Evolutionary conservation across 1,284 basidiomycete genomes (phyloP).

Genomic region (Microstroma glucosiphilum): DNA sequence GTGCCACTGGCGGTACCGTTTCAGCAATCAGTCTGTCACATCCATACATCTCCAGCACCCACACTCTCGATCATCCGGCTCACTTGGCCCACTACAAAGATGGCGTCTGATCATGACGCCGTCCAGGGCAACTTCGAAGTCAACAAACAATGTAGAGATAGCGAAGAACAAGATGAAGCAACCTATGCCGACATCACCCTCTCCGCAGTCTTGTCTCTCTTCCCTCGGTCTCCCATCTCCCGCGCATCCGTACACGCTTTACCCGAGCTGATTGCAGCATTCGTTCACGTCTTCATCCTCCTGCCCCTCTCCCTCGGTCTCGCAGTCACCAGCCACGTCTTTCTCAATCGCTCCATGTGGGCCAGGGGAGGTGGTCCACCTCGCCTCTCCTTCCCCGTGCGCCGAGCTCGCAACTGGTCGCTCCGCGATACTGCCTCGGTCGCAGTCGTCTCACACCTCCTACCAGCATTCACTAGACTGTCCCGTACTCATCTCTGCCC

Average conservation of each 20-base stretch:
- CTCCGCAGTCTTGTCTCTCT: neutral
- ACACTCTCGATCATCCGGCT: too few species aligned
- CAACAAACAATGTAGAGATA: too few species aligned
- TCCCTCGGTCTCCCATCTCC: neutral
- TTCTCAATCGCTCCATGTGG: conserved; percentile 1
- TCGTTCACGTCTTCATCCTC: neutral
- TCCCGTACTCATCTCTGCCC: conserved; percentile 4
- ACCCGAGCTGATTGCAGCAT: neutral
- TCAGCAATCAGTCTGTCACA: too few species aligned
- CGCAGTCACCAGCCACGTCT: neutral
- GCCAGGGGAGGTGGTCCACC: neutral
- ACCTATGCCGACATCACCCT: neutral
- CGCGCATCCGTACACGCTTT: neutral
- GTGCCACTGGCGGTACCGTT: too few species aligned
- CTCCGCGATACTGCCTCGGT: neutral
- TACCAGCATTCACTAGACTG: neutral
- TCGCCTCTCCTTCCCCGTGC: neutral
- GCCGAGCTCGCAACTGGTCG: neutral
- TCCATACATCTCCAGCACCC: too few species aligned
- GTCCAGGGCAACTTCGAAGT: too few species aligned
- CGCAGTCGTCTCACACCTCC: neutral
- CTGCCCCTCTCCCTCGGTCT: neutral
- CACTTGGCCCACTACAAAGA: too few species aligned
- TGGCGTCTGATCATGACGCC: too few species aligned
- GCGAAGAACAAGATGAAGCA: too few species aligned